phyloP scores from a whole-genome alignment of 129 eudicot genomes.

The Pulicaria dysenterica region DNA sequence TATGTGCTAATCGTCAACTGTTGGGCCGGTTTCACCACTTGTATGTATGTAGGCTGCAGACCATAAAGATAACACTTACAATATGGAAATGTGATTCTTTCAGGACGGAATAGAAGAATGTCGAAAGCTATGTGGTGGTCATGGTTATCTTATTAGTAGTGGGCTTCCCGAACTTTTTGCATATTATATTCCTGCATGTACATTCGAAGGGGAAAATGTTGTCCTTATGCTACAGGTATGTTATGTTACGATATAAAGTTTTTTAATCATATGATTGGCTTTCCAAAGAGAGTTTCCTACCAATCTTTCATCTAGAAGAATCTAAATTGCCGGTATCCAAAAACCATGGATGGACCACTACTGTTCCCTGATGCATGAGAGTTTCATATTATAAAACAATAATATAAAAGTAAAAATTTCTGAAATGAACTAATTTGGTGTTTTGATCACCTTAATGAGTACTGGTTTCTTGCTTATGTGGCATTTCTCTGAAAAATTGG shows the following conservation, averaged over 20 bases:
- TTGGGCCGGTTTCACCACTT: too few species aligned
- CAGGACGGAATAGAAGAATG: slow-evolving; percentile 98
- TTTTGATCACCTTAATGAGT: too few species aligned
- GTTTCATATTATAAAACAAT: too few species aligned
- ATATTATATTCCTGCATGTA: slow-evolving; percentile 91
- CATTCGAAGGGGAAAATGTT: slow-evolving; percentile 93
- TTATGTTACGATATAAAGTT: not conserved
- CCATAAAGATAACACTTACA: not conserved
- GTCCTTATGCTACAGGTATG: slow-evolving; percentile 88
- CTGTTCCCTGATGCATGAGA: too few species aligned
- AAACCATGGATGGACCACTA: too few species aligned
- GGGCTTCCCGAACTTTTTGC: slow-evolving; percentile 97
- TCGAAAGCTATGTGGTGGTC: slow-evolving; percentile 95
- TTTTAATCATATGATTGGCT: not conserved
- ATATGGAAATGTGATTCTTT: not conserved
- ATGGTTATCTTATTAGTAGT: slow-evolving; percentile 88
- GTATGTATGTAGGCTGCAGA: not conserved
- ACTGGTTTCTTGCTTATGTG: too few species aligned
- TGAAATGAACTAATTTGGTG: too few species aligned
- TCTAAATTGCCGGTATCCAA: too few species aligned
- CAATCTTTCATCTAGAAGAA: too few species aligned
- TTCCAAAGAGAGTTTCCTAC: not conserved
- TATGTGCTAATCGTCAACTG: too few species aligned
- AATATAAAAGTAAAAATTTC: too few species aligned
- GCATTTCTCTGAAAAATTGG: too few species aligned